Conservation (phyloP, 331 rosid genomes). For the Stylosanthes scabra region DNA sequence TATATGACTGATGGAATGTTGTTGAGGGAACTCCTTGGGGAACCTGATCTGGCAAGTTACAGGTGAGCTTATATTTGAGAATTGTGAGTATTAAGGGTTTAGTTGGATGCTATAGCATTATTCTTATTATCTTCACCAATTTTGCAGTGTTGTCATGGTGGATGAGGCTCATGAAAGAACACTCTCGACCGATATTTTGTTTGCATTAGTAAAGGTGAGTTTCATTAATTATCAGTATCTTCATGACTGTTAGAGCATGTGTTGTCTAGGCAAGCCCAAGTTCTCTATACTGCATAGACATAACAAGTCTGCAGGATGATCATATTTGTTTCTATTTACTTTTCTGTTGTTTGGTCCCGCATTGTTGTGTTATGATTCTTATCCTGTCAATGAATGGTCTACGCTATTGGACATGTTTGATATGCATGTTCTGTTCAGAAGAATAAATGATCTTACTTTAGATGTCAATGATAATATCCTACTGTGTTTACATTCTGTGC, state of each 20-base stretch:
- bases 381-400: no score
- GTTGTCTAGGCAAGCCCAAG: not conserved
- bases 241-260: conserved; percentile 6
- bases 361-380: no score
- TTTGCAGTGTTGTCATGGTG: conserved; percentile 94
- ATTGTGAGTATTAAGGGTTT: conserved; percentile 31
- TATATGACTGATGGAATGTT: conserved; percentile 99
- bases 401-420: conserved; percentile 10
- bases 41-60: conserved; percentile 91
- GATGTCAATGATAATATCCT: conserved; percentile 11
- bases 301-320: not conserved
- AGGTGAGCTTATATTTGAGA: conserved; percentile 60
- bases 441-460: conserved; percentile 27
- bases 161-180: conserved; percentile 99
- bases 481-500: conserved; percentile 22
- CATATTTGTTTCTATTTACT: conserved; percentile 13
- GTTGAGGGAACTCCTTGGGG: conserved; percentile 92
- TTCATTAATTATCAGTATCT: conserved; percentile 28
- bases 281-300: not conserved
- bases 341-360: conserved; percentile 28
- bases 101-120: conserved; percentile 17
- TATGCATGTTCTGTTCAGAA: not conserved
- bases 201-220: conserved; percentile 88
- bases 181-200: conserved; percentile 93
- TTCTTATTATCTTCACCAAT: conserved; percentile 43